Conservation (phyloP, 2,329 filamentous ascomycete genomes). For the Cylindrodendrum hubeiense region DNA sequence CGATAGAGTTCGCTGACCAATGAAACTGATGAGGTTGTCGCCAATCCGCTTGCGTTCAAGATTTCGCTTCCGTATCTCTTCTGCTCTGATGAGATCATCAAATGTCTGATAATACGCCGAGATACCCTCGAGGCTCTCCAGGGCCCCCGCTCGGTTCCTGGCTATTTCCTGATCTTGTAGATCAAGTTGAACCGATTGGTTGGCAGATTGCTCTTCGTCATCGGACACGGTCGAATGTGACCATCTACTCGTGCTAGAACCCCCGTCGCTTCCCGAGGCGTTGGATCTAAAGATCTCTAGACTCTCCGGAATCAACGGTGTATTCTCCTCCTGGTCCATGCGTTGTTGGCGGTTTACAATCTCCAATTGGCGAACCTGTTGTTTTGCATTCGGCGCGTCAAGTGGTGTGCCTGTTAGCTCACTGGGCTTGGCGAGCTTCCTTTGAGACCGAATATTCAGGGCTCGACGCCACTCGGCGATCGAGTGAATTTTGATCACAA, state of each 20-base stretch:
- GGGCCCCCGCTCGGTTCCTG: conserved; percentile 3
- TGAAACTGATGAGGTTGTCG: neutral
- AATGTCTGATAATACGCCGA: neutral
- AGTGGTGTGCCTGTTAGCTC: neutral
- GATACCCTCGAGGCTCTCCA: conserved; percentile 16
- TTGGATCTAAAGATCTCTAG: neutral
- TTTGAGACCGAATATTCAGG: neutral
- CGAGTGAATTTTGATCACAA: neutral
- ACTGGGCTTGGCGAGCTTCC: neutral
- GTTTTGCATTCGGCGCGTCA: neutral
- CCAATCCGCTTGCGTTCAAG: neutral
- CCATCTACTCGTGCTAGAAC: neutral
- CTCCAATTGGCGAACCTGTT: neutral
- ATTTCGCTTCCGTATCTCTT: neutral
- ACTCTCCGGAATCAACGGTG: neutral
- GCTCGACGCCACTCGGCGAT: neutral
- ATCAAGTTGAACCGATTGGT: neutral
- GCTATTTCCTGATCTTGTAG: neutral
- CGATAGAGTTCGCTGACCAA: neutral
- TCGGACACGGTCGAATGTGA: neutral
- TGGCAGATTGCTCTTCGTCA: neutral
- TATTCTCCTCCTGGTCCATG: neutral
- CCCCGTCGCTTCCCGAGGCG: neutral
- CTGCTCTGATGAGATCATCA: neutral
- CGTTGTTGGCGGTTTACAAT: neutral